Conservation (phyloP, 495 filamentous ascomycete genomes). For the Melanomma pulvis-pyrius region DNA sequence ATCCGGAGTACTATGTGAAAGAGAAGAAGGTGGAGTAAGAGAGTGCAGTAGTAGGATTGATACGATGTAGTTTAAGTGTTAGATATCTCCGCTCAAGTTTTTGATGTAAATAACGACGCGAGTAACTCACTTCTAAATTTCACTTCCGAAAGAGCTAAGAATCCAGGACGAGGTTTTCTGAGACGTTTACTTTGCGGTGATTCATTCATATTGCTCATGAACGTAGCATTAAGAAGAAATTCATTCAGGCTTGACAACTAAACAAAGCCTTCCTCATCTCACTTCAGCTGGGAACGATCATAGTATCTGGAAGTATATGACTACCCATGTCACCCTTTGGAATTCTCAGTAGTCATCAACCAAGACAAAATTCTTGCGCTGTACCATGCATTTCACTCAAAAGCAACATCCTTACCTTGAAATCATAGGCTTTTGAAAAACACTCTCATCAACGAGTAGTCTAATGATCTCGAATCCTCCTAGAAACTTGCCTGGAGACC, state of each 20-base stretch:
- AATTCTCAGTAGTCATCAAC: constrained; percentile 51
- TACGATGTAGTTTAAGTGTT: neutral
- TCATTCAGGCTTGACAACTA: no score
- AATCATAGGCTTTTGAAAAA: constrained; percentile 41
- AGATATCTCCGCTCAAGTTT: no score
- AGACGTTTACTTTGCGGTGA: no score
- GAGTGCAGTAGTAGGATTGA: no score
- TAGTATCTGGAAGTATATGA: constrained; percentile 38
- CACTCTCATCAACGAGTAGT: constrained; percentile 50
- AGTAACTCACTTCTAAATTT: no score
- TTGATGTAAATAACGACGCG: no score
- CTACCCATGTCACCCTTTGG: constrained; percentile 49
- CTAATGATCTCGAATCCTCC: constrained; percentile 53
- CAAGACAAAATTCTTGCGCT: constrained; percentile 49
- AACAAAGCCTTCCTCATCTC: neutral
- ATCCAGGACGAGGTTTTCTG: no score
- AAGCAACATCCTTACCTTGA: constrained; percentile 50
- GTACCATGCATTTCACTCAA: constrained; percentile 57
- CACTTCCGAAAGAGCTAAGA: no score
- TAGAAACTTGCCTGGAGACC: constrained; percentile 47
- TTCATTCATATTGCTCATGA: no score
- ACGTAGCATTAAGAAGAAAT: no score
- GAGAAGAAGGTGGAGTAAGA: neutral
- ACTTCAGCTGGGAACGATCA: constrained; percentile 34
- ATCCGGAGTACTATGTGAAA: neutral